Conservation (phyloP, 345 rosid genomes). For the Ceriops decandra region DNA sequence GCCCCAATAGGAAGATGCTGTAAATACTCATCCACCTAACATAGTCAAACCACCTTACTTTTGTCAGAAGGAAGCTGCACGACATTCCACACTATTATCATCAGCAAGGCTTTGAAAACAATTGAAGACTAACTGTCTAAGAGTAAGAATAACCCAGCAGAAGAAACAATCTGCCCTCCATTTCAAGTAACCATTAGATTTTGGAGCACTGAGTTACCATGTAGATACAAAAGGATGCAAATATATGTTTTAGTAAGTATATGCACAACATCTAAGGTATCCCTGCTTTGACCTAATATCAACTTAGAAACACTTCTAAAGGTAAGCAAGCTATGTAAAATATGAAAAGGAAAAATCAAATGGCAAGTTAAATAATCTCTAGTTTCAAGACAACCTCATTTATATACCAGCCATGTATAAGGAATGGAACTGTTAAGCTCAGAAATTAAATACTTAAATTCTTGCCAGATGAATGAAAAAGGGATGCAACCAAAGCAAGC, state of each 20-base stretch:
- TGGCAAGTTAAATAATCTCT: too few species aligned
- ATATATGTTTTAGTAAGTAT: not conserved
- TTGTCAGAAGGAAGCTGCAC: slow-evolving; percentile 8
- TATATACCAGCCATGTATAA: not conserved
- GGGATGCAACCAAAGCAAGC: too few species aligned
- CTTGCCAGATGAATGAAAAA: too few species aligned
- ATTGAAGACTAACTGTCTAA: not conserved
- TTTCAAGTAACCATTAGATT: too few species aligned
- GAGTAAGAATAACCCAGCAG: too few species aligned
- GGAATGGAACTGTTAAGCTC: too few species aligned
- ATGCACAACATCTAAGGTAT: not conserved
- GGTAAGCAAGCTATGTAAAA: too few species aligned
- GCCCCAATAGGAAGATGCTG: slow-evolving; percentile 61
- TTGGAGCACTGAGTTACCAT: too few species aligned
- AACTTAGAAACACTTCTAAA: not conserved
- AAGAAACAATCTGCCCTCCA: too few species aligned
- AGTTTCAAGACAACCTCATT: not conserved
- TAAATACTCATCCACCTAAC: slow-evolving; percentile 71
- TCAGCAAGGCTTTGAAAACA: not conserved
- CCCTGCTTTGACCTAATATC: not conserved
- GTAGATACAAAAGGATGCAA: not conserved
- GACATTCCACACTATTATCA: not conserved
- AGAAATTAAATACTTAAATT: too few species aligned
- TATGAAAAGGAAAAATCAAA: too few species aligned
- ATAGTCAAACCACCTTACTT: slow-evolving; percentile 14